Conservation (phyloP, 2,329 filamentous ascomycete species). For the Penicillium sp. region DNA sequence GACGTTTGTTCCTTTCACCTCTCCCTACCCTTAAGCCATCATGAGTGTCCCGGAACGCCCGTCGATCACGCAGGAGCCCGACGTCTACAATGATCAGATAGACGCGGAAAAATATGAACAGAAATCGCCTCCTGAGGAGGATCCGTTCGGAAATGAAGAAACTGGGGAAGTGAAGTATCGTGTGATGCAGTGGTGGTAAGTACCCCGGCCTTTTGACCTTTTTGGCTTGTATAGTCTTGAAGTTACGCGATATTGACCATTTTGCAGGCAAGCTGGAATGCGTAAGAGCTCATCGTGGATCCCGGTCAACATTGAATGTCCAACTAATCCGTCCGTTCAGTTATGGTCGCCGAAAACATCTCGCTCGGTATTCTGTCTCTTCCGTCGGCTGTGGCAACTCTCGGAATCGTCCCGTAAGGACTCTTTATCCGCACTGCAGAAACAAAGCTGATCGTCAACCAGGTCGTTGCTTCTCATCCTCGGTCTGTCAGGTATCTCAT, state of each 20-base stretch:
- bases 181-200: slow-evolving; percentile 47
- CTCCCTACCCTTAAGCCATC: neutral
- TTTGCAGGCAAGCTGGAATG: slow-evolving; percentile 40
- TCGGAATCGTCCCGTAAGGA: slow-evolving; percentile 52
- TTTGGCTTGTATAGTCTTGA: slow-evolving; percentile 11
- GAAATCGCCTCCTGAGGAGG: slow-evolving; percentile 15
- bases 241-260: slow-evolving; percentile 28
- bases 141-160: slow-evolving; percentile 39
- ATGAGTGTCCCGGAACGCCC: slow-evolving; percentile 17
- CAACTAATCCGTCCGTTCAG: slow-evolving; percentile 17
- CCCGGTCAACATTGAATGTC: neutral
- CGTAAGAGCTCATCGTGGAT: slow-evolving; percentile 26
- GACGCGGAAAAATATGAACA: slow-evolving; percentile 19
- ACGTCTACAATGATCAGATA: slow-evolving; percentile 15
- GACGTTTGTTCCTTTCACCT: slow-evolving; percentile 1
- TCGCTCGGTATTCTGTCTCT: slow-evolving; percentile 57
- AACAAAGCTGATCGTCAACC: slow-evolving; percentile 4
- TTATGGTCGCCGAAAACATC: slow-evolving; percentile 59
- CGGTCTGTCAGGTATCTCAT: slow-evolving; percentile 52
- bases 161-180: slow-evolving; percentile 47
- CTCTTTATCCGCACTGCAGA: neutral
- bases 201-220: neutral
- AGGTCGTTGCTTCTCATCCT: slow-evolving; percentile 51
- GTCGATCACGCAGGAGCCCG: slow-evolving; percentile 9
- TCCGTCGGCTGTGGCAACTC: slow-evolving; percentile 51